Evolutionary conservation across 2,329 filamentous ascomycete genomes (phyloP), one percentile per base, ranked within the genome.

Genomic region (Cladosporium sp.): DNA sequence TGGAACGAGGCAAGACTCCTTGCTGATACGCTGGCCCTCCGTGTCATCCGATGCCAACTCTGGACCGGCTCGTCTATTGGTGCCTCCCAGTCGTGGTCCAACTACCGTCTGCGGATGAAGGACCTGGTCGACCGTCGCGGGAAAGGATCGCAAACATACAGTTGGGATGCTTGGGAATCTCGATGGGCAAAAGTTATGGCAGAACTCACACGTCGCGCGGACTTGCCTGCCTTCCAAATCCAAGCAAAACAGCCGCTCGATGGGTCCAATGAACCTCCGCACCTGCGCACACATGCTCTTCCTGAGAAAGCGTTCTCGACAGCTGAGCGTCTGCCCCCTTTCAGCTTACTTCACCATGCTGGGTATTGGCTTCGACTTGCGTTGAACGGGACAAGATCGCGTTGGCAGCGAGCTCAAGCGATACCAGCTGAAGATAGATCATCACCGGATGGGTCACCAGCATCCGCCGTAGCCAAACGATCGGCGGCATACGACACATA

Each of bases 1-100:
- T 99, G 92, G 80, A 88, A 96, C 64, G 89, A 97, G 67, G 89
- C 88, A n/a, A 82, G 93, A n/a, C 72, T 93, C 24, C 69, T 97
- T 32, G 86, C 89, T 2, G 93, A 99, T 67, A 72, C 86, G 9
- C 80, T 95, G 56, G 84, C 89, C 1, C 80, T 96, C 47, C 85
- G 92, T 43, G 84, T 86, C 47, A 75, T 97, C 15, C 84, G 92
- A 32, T 93, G 91, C 64, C 76, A 95, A 45, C 70, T 97, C 4
- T 92, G 89, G 84, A 82, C 82, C 54, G 84, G 83, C 15, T 84
- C 90, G 57, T 84, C 86, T n/a, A 89, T 87, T 24, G 76, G 84
- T 37, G 91, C 91, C 3, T 86, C 88, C 6, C 82, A 88, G 50
- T 81, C 84, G 50, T 97, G 92, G 92, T 77, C 85, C 52, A 76